These are phyloP conservation scores for Dothistroma septosporum DNA, from an alignment of 2,329 filamentous ascomycete species.

Conservation along the genomic window DNA sequence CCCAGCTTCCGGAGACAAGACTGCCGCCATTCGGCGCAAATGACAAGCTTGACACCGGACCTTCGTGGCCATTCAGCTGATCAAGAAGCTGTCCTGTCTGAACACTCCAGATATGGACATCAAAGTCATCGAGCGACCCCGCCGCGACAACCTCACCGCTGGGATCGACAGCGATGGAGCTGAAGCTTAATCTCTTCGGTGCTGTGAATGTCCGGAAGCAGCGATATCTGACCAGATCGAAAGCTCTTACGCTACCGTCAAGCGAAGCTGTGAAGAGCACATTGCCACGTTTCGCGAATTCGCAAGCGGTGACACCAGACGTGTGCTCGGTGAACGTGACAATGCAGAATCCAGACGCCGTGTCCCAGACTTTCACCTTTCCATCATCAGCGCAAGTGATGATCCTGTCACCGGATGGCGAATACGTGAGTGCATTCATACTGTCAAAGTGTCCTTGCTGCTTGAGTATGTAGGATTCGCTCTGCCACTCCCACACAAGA, in stretches of 20 bases:
- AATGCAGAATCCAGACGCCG: constrained; percentile 92
- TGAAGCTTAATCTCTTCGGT: constrained; percentile 84
- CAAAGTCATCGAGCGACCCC: constrained; percentile 91
- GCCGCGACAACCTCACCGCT: constrained; percentile 95
- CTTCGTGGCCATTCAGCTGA: constrained; percentile 85
- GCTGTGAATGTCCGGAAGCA: constrained; percentile 98
- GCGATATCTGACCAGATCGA: constrained; percentile 92
- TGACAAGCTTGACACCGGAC: constrained; percentile 79
- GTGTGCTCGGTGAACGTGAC: constrained; percentile 98
- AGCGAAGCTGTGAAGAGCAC: constrained; percentile 93
- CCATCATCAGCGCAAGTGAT: constrained; percentile 94
- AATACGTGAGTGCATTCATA: constrained; percentile 89
- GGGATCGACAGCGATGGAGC: constrained; percentile 91
- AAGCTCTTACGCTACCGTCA: constrained; percentile 89
- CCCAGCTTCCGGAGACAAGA: constrained; percentile 92
- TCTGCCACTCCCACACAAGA: constrained; percentile 99
- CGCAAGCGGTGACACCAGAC: constrained; percentile 86
- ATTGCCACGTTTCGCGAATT: constrained; percentile 92
- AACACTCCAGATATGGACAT: constrained; percentile 97
- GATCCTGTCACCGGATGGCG: constrained; percentile 86
- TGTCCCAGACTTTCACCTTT: constrained; percentile 98
- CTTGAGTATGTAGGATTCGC: constrained; percentile 96
- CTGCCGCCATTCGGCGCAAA: constrained; percentile 83
- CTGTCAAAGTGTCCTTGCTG: constrained; percentile 96
- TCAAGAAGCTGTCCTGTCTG: constrained; percentile 95